Base-by-base conservation (phyloP, 2,329 filamentous ascomycete genomes). In the Colletotrichum sp. region DNA sequence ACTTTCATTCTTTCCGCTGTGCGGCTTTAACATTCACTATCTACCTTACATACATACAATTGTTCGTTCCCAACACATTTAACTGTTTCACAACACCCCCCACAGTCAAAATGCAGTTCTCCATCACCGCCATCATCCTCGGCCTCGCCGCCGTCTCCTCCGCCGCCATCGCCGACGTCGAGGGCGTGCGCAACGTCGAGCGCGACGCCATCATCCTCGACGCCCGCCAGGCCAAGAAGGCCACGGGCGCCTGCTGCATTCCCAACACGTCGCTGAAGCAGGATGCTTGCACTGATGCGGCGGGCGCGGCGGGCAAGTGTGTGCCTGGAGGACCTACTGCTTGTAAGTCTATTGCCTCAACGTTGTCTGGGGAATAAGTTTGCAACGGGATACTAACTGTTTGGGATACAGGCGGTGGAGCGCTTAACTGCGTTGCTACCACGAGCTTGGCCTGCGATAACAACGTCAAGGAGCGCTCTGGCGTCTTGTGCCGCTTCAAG, bases 181-280 rank as follows among this genome's bases (percentile, higher is more conserved):
- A 79, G 26, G 76, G 69, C 16, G 30, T 71, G 5, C 69, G 69
- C 16, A 71, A 65, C 30, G 30, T 63, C 16, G 59, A 63, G 39
- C 59, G 69, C 8, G 10, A 30, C 26, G 8, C 44, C 9, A 28
- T 74, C 39, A 36, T 69, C 7, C 10, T 75, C 55, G 63, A 81
- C 59, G 74, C 70, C n/a, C 81, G 80, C 60, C 82, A 83, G 76
- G 84, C 84, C 78, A 80, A 83, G n/a, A 80, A 82, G 10, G 81
- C 83, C 26, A 80, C 52, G n/a, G 83, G 83, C 26, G 75, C 75
- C 21, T 85, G 83, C 81, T 85, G 83, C 75, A 80, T 83, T 18
- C 78, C 81, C 72, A 81, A 80, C 74, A 83, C 80, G 6, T 81
- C 69, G 63, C 78, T 84, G 28, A 85, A 85, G 82, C 81, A 85